Conservation (phyloP, 2,329 filamentous ascomycete genomes). For the Fusarium sarcochroum region DNA sequence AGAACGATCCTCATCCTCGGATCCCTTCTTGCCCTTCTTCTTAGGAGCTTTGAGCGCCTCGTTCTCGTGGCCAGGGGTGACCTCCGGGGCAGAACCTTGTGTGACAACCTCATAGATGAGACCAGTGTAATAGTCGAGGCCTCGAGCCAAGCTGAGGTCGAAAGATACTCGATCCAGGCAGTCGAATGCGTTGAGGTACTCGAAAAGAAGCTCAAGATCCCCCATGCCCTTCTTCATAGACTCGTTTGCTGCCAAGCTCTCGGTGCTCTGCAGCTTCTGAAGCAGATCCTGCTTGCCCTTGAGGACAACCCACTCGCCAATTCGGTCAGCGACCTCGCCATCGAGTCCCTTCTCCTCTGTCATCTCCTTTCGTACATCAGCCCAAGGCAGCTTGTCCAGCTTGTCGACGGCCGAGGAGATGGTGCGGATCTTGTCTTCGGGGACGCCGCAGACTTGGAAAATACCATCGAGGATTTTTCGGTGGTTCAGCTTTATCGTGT, state of each 20-base stretch:
- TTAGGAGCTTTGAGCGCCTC: constrained; percentile 58
- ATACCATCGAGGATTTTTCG: constrained; percentile 93
- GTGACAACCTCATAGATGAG: constrained; percentile 93
- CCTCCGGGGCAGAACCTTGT: constrained; percentile 76
- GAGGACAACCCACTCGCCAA: constrained; percentile 85
- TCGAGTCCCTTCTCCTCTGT: constrained; percentile 89
- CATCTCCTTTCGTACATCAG: constrained; percentile 93
- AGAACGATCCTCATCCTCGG: constrained; percentile 75
- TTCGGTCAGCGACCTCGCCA: constrained; percentile 83
- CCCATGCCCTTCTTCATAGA: constrained; percentile 83
- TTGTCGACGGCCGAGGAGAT: constrained; percentile 97
- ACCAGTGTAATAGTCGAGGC: constrained; percentile 93
- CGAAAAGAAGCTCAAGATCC: constrained; percentile 85
- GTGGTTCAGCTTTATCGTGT: constrained; percentile 95
- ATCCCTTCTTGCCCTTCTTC: constrained; percentile 66
- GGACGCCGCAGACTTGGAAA: constrained; percentile 92
- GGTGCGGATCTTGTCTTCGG: constrained; percentile 85
- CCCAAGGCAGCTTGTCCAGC: constrained; percentile 93
- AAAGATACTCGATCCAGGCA: constrained; percentile 84
- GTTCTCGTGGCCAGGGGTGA: constrained; percentile 55
- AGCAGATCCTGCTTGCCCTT: constrained; percentile 84
- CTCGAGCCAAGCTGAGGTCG: constrained; percentile 89
- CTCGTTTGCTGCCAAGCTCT: constrained; percentile 77
- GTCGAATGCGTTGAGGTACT: constrained; percentile 84
- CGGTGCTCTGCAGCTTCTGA: constrained; percentile 76